Evolutionary conservation across 2,329 filamentous ascomycete genomes (phyloP).

Genomic region (Talaromyces piceae): DNA sequence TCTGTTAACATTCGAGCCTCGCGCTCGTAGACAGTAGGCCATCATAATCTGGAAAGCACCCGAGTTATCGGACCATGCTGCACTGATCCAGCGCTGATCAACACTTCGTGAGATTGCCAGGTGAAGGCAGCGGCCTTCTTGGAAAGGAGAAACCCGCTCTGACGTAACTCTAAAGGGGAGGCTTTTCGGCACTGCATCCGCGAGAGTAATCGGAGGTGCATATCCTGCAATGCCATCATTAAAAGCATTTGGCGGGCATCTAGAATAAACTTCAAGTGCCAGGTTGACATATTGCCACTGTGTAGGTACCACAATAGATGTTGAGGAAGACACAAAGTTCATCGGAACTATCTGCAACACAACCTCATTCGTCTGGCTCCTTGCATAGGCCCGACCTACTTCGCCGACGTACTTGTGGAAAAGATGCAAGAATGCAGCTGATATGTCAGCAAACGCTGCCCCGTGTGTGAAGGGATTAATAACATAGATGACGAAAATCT

Average conservation of each 20-base stretch:
- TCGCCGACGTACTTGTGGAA: conserved; percentile 47
- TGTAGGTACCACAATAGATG: conserved; percentile 45
- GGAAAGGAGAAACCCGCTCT: conserved; percentile 48
- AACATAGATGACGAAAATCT: conserved; percentile 51
- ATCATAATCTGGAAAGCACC: conserved; percentile 48
- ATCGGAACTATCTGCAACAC: conserved; percentile 53
- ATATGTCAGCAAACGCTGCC: conserved; percentile 44
- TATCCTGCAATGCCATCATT: conserved; percentile 35
- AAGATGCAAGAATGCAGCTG: conserved; percentile 50
- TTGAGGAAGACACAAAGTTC: conserved; percentile 45
- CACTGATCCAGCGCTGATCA: conserved; percentile 52
- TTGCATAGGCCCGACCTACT: conserved; percentile 23
- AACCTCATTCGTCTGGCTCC: conserved; percentile 38
- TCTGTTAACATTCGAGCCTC: conserved; percentile 23
- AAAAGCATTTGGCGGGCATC: conserved; percentile 43
- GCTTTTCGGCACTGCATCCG: conserved; percentile 44
- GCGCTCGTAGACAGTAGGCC: conserved; percentile 47
- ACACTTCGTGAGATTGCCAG: conserved; percentile 50
- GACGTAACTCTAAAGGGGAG: conserved; percentile 49
- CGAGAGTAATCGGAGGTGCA: conserved; percentile 48
- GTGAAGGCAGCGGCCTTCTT: conserved; percentile 52
- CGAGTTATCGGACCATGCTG: conserved; percentile 52
- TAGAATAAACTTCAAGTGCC: conserved; percentile 52
- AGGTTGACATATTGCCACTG: conserved; percentile 43
- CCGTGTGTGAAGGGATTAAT: conserved; percentile 48